These are phyloP conservation scores for Coniosporium tulheliwenetii DNA, from an alignment of 2,329 filamentous ascomycete genomes.

Conservation along the genomic window DNA sequence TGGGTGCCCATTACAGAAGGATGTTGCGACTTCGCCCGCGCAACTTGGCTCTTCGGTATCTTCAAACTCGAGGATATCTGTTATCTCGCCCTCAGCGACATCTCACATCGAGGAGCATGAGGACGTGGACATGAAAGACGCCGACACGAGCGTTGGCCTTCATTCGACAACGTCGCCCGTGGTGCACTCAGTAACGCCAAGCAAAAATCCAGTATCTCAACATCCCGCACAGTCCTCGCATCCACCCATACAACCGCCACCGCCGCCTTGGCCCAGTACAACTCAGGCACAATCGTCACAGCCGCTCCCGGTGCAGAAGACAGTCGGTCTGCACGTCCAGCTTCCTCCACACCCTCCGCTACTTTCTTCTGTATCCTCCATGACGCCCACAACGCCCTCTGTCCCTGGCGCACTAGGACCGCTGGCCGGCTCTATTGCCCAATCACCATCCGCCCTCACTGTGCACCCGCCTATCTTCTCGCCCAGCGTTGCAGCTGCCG, in stretches of 20 bases:
- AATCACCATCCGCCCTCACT: constrained; percentile 12
- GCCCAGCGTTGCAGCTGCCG: constrained; percentile 22
- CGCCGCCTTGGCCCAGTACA: constrained; percentile 15
- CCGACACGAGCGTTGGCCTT: constrained; percentile 1
- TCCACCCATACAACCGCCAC: constrained; percentile 16
- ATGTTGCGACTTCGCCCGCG: too few species aligned
- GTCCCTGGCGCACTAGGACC: constrained; percentile 12
- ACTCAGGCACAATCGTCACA: constrained; percentile 1
- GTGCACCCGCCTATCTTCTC: constrained; percentile 15
- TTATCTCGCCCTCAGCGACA: too few species aligned
- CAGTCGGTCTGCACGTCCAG: constrained; percentile 13
- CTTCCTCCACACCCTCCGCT: constrained; percentile 13
- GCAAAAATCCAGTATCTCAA: constrained; percentile 3
- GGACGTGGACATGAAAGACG: constrained; percentile 33
- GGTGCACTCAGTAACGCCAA: not conserved
- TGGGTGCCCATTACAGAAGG: too few species aligned
- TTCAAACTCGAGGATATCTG: too few species aligned
- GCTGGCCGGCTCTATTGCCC: constrained; percentile 10
- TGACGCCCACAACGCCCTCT: constrained; percentile 4
- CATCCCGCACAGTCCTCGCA: constrained; percentile 10
- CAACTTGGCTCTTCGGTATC: too few species aligned
- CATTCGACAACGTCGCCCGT: too few species aligned
- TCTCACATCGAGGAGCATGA: constrained; percentile 2
- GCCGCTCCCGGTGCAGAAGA: constrained; percentile 7
- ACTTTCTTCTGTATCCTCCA: constrained; percentile 5